Evolutionary conservation across 805 yeast species (phyloP).

Genomic region (Nakazawaea ishiwadae): DNA sequence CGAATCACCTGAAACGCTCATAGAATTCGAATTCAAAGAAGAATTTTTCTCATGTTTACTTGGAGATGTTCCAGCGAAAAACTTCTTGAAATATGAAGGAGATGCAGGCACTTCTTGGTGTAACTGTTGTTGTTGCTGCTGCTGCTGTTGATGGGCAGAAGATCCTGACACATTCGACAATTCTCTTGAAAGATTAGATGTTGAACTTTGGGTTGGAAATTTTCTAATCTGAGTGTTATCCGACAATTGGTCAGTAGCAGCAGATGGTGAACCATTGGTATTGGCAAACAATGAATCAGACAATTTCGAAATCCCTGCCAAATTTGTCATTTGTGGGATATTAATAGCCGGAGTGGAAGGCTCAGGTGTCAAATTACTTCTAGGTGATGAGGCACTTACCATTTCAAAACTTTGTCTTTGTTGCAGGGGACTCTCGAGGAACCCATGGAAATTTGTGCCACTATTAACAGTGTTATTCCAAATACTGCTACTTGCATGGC

Average conservation of each 20-base stretch:
- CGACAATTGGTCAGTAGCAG: neutral
- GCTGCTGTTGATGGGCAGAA: slow-evolving; percentile 1
- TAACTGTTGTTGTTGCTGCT: too few relatives aligned
- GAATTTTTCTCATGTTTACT: slow-evolving; percentile 6
- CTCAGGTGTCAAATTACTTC: neutral
- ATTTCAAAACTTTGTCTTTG: slow-evolving; percentile 1
- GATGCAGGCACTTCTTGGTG: slow-evolving; percentile 6
- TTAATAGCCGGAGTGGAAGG: neutral
- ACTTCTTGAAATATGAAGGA: slow-evolving; percentile 12
- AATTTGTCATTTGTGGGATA: neutral
- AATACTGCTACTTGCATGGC: slow-evolving; percentile 25
- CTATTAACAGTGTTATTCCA: slow-evolving; percentile 22
- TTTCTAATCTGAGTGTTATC: neutral
- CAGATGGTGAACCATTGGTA: neutral
- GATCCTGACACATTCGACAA: slow-evolving; percentile 1
- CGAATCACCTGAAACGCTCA: slow-evolving; percentile 5
- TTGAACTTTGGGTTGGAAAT: slow-evolving; percentile 7
- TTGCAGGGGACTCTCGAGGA: slow-evolving; percentile 2
- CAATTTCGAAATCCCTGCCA: neutral
- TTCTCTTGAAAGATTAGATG: slow-evolving; percentile 6
- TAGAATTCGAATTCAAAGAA: slow-evolving; percentile 2
- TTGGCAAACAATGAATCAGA: too few relatives aligned
- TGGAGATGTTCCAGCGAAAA: slow-evolving; percentile 9
- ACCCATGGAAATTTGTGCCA: slow-evolving; percentile 8
- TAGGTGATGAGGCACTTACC: neutral